These are phyloP conservation scores for Microthyrium microscopicum DNA, from an alignment of 2,329 filamentous ascomycete genomes.

Conservation along the genomic window DNA sequence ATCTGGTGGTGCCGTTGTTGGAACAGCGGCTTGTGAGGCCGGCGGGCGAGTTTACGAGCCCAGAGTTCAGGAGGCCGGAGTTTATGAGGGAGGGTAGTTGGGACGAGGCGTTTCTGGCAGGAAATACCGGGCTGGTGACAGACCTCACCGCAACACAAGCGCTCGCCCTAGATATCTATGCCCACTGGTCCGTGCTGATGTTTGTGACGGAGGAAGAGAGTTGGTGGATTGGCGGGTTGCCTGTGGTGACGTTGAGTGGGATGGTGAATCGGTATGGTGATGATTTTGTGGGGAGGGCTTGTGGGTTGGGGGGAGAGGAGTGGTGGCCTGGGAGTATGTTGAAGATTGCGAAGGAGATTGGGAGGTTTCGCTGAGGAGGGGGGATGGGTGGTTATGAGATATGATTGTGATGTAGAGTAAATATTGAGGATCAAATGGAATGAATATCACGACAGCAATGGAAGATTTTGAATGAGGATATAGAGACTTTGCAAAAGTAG, in stretches of 20 bases:
- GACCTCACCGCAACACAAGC: slow-evolving; percentile 10
- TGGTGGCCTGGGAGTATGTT: slow-evolving; percentile 7
- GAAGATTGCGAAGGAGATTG: slow-evolving; percentile 4
- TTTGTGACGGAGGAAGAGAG: slow-evolving; percentile 12
- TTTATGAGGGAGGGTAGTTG: too few species aligned
- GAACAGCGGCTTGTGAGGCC: slow-evolving; percentile 15
- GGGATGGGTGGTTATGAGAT: too few species aligned
- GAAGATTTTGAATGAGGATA: too few species aligned
- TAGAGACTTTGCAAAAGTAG: too few species aligned
- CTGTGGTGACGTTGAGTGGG: slow-evolving; percentile 10
- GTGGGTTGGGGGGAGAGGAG: slow-evolving; percentile 3
- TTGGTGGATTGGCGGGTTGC: slow-evolving; percentile 13
- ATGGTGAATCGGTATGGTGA: slow-evolving; percentile 12
- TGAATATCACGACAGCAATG: too few species aligned
- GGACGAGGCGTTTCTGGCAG: too few species aligned
- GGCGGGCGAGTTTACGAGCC: background rate
- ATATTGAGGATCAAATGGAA: too few species aligned
- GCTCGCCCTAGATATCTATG: slow-evolving; percentile 13
- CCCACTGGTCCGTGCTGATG: slow-evolving; percentile 13
- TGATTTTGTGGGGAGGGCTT: slow-evolving; percentile 7
- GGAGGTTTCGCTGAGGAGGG: too few species aligned
- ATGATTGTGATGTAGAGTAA: too few species aligned
- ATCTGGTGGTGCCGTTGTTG: slow-evolving; percentile 44
- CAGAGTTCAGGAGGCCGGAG: too few species aligned
- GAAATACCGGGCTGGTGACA: background rate